Base-by-base conservation (phyloP, 2,329 filamentous ascomycete species). In the Lizonia empirigonia region DNA sequence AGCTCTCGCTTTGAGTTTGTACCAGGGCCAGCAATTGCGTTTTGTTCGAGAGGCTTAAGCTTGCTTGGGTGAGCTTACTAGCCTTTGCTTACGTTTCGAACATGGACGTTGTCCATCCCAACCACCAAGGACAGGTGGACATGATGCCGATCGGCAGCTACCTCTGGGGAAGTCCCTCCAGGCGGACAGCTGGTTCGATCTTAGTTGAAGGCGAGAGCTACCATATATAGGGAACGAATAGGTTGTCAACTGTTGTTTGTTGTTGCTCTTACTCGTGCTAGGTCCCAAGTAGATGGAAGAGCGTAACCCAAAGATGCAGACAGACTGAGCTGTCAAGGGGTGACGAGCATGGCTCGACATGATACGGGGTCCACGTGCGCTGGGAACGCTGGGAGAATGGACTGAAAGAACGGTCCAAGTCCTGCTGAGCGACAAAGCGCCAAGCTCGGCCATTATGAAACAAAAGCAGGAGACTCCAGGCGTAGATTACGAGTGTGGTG, bases 51-150 rank as follows among this genome's bases (percentile, higher is more conserved):
- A 20, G 19, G 15, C 33, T 23, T 19, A 37, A 34, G n/a, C 8
- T 16, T 27, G 35, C 6, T 27, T n/a, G 9, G 10, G 19, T 26
- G 22, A 15, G 18, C 23, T 13, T 34, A 35, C 23, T 30, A 35
- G 36, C 30, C 20, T 16, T 33, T 34, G 13, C 37, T 33, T 29
- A n/a, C 36, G 15, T 40, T 30, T 37, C 35, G 35, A 36, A 23
- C 29, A 36, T 22, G 6, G 37, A 30, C 16, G 30, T 24, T 13
- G 19, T 44, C 24, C 13, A 9, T 38, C 13, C 30, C 30, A 50
- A 12, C 40, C 48, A 52, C 20, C 30, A 51, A 37, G 36, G 19
- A 41, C 32, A 30, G 33, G 20, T 52, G 49, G 49, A 46, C 32
- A 26, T 42, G 24, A 18, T 41, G 38, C 49, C 49, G 49, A n/a